Evolutionary conservation across 805 yeast species (phyloP).

Genomic region (Cephaloascus fragrans): DNA sequence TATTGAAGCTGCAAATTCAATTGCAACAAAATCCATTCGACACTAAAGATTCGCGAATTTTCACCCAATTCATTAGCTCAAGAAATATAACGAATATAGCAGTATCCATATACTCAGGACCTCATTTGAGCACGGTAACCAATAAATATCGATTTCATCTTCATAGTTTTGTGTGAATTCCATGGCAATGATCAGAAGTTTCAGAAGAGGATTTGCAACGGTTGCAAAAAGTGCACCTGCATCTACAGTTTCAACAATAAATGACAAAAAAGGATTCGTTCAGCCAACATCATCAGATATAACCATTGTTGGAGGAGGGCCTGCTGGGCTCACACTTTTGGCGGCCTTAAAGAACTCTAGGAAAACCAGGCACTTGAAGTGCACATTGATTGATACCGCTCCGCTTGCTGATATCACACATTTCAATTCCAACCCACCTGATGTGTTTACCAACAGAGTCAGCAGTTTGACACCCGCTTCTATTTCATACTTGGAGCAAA

Average conservation of each 20-base stretch:
- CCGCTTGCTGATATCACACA: slow-evolving; percentile 40
- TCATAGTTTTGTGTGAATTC: no score
- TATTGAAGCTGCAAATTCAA: no score
- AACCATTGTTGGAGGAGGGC: slow-evolving; percentile 92
- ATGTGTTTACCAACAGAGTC: slow-evolving; percentile 64
- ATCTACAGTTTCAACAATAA: no score
- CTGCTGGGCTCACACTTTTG: slow-evolving; percentile 86
- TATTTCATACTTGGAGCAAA: slow-evolving; percentile 49
- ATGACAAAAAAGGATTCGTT: no score
- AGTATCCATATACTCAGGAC: no score
- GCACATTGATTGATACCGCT: slow-evolving; percentile 69
- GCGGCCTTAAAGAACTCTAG: slow-evolving; percentile 71
- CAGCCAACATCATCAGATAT: slow-evolving; percentile 54
- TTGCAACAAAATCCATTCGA: no score
- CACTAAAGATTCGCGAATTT: no score
- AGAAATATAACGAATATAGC: no score
- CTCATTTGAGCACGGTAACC: no score
- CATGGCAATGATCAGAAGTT: no score
- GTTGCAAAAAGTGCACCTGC: slow-evolving; percentile 6
- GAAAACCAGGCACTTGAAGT: slow-evolving; percentile 43
- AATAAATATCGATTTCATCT: no score
- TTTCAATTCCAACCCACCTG: slow-evolving; percentile 36
- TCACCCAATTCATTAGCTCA: no score
- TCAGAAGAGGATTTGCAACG: slow-evolving; percentile 11
- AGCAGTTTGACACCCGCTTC: slow-evolving; percentile 82